Evolutionary conservation across 768 basidiomycete species (phyloP), one percentile per base, ranked within the genome.

Genomic region (Russula lepida): DNA sequence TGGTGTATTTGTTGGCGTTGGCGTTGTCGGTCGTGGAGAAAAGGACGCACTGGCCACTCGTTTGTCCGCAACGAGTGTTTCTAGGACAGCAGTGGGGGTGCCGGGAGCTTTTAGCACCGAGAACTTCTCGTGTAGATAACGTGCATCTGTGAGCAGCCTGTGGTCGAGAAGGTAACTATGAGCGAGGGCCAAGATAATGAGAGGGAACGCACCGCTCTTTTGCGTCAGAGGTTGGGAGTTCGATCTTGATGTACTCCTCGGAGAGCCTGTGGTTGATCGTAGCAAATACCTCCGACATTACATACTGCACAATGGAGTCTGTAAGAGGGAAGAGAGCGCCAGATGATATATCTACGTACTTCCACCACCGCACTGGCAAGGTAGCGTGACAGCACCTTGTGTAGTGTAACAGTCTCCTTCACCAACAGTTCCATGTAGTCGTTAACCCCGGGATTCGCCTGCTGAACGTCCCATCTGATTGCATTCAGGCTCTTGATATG

Each of bases 351-450:
- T 2, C 46, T 9, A 69, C 85, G 69, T 69, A 92, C 93, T 83
- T 95, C 92, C 47, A 97, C 90, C 28, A 92, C 81, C 33, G 82
- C 79, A 48, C 78, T 73, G 17, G 89, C 78, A 30, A 98, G 78
- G 73, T 97, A 98, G 51, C 95, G 88, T 49, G 92, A 91, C 46
- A 98, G 78, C 54, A 99, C 93, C 71, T 95, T 98, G 75, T 98
- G 92, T 54, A 99, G 78, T 30, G 92, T 95, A 58, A 90, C 87
- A 21, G 94, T 95, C 74, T 99, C 97, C 74, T 93, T 95, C 68
- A 95, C 85, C 44, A 99, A 78, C 59, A 92, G 76, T 68, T 95
- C 88, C 82, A 97, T 94, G 73, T 98, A 98, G n/a, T 82, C 79
- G 69, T 92, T 92, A 59, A 84, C 79, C 32, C 83, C 82, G n/a